Conservation (phyloP, 2,329 filamentous ascomycete genomes). For the Ophiostoma novo-ulmi region DNA sequence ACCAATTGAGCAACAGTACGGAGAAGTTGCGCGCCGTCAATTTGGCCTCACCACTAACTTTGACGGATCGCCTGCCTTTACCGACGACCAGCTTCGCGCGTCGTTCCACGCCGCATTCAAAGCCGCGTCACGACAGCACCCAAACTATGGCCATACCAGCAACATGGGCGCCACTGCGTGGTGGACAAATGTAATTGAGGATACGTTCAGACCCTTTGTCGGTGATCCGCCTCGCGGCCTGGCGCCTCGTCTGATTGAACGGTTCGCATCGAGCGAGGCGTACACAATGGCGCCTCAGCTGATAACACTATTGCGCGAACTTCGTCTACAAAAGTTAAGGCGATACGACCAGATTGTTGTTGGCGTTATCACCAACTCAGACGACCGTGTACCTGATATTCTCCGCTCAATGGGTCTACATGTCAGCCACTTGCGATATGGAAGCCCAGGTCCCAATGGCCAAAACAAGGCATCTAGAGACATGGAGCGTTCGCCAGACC, state of each 20-base stretch:
- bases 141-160: constrained; percentile 54
- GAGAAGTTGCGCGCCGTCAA: constrained; percentile 45
- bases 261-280: constrained; percentile 50
- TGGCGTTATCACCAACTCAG: constrained; percentile 59
- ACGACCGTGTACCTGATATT: constrained; percentile 53
- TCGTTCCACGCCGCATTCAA: constrained; percentile 44
- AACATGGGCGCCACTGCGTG: constrained; percentile 49
- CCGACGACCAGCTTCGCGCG: constrained; percentile 38
- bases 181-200: constrained; percentile 57
- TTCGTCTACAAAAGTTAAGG: constrained; percentile 29
- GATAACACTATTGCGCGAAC: constrained; percentile 37
- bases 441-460: background rate
- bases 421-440: constrained; percentile 38
- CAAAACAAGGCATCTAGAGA: background rate
- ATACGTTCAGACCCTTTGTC: constrained; percentile 46
- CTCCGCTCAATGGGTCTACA: constrained; percentile 49
- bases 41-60: constrained; percentile 39
- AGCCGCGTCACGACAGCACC: constrained; percentile 41
- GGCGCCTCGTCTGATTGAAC: constrained; percentile 44
- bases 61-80: constrained; percentile 31
- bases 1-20: constrained; percentile 51
- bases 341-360: constrained; percentile 36
- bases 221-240: constrained; percentile 42
- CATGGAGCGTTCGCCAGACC: background rate
- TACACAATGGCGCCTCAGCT: constrained; percentile 48